phyloP scores from a whole-genome alignment of 106 monocot species.

The Ottelia alismoides region DNA sequence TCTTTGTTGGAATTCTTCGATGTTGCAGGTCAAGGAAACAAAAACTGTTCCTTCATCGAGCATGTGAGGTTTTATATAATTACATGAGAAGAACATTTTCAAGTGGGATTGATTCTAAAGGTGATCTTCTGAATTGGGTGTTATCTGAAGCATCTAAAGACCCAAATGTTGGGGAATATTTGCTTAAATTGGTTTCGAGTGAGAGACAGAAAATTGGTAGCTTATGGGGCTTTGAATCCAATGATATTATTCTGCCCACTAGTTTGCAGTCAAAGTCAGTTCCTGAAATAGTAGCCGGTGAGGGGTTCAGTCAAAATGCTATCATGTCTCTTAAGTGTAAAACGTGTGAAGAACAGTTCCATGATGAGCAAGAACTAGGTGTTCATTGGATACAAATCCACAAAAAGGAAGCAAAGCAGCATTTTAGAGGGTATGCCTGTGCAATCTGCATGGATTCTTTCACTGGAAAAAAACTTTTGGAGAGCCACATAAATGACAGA shows the following conservation, averaged over 20 bases:
- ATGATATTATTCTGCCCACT: slow-evolving; percentile 8
- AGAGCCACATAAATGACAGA: slow-evolving; percentile 61
- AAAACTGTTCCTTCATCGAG: slow-evolving; percentile 56
- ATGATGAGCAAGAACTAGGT: slow-evolving; percentile 46
- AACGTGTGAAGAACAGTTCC: slow-evolving; percentile 43
- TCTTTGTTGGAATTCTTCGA: slow-evolving; percentile 49
- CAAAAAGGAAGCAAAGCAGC: slow-evolving; percentile 83
- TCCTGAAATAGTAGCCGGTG: slow-evolving; percentile 4
- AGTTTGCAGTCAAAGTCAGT: slow-evolving; percentile 13
- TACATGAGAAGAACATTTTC: slow-evolving; percentile 87
- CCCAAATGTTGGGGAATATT: slow-evolving; percentile 46
- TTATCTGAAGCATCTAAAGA: slow-evolving; percentile 68
- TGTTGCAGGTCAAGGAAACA: slow-evolving; percentile 51
- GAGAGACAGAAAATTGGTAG: slow-evolving; percentile 68
- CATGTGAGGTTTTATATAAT: slow-evolving; percentile 78
- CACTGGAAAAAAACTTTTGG: slow-evolving; percentile 74
- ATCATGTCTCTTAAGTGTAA: slow-evolving; percentile 54
- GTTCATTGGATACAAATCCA: slow-evolving; percentile 69
- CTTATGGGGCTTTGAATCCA: slow-evolving; percentile 42
- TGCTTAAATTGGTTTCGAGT: slow-evolving; percentile 67
- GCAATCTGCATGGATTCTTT: slow-evolving; percentile 64
- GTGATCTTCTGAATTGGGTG: slow-evolving; percentile 36
- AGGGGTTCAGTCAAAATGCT: slow-evolving; percentile 8
- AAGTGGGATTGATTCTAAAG: too few relatives aligned
- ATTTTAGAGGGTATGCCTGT: slow-evolving; percentile 89